Evolutionary conservation across 257 asterid species (phyloP), one percentile per base, ranked within the genome.

Genomic region (Nicotiana sylvestris): DNA sequence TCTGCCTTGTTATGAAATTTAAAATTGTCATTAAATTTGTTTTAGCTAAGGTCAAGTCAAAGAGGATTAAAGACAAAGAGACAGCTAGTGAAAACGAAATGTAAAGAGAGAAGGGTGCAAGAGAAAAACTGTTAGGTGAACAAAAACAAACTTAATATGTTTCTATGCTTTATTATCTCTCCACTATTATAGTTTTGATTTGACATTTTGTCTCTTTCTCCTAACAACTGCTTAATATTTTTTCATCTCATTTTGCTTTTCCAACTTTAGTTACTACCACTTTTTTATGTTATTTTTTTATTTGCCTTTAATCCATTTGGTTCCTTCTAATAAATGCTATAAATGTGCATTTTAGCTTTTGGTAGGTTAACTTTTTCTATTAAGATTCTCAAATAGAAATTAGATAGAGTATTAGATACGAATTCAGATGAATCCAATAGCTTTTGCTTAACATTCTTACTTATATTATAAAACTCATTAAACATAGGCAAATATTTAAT

Each of bases 41-140:
- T 76, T 29, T 3, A 15, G 27, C 15, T 76, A 76, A 51, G 64
- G 80, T 76, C 29, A 51, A 74, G 80, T 76, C 80, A 51, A 51
- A 27, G 43, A 74, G 13, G 80, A 70, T 69, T 70, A n/a, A 43
- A 70, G 80, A 76, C 64, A 51, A 5, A 27, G 39, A 72, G 25
- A 76, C 46, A 51, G 15, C 46, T 76, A 49, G 29, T 76, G 80
- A 51, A 76, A 76, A 76, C 18, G 64, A 76, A 76, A 76, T 76
- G 80, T 27, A 25, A 49, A 74, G 80, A 74, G 15, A 27, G 29
- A 51, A 51, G 80, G 80, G 64, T 27, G 49, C 80, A 49, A 27
- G 2, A 74, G 5, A 53, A 5, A 49, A 27, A 27, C 7, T 27
- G 62, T 51, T 74, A 51, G 80, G 80, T 49, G 46, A 74, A 27